phyloP scores from a whole-genome alignment of 352 stramenopile species.

The Phytophthora gonapodyides region DNA sequence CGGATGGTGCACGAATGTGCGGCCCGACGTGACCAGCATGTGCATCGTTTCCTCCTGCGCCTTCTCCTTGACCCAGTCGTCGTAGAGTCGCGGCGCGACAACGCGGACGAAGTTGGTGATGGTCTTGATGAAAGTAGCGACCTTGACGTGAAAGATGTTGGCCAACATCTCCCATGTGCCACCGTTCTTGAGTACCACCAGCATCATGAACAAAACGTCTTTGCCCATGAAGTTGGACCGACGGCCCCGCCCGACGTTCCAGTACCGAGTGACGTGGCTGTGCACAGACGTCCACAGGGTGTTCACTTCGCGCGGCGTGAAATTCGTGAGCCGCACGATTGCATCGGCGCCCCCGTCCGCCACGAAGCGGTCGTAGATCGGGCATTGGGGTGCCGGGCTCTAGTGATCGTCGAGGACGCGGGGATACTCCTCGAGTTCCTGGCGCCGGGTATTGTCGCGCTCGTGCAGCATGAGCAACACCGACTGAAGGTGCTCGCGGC shows the following conservation, averaged over 20 bases:
- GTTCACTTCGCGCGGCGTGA: neutral
- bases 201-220: constrained; percentile 3
- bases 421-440: no score
- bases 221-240: neutral
- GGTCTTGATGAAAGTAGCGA: constrained; percentile 1
- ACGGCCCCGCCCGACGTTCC: neutral
- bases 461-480: no score
- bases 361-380: no score
- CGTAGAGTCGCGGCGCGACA: neutral
- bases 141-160: neutral
- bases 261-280: constrained; percentile 5
- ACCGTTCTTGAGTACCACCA: neutral
- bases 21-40: neutral
- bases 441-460: no score
- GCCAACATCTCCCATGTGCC: neutral
- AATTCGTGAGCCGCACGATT: neutral
- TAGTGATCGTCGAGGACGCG: neutral
- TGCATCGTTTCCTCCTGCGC: neutral
- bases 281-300: neutral
- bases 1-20: constrained; percentile 3
- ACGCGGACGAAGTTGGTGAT: neutral
- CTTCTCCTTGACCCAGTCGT: neutral
- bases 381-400: no score
- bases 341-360: neutral
- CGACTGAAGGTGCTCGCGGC: no score